Conservation (phyloP, 1,284 basidiomycete genomes). For the Neonothopanus nambi region DNA sequence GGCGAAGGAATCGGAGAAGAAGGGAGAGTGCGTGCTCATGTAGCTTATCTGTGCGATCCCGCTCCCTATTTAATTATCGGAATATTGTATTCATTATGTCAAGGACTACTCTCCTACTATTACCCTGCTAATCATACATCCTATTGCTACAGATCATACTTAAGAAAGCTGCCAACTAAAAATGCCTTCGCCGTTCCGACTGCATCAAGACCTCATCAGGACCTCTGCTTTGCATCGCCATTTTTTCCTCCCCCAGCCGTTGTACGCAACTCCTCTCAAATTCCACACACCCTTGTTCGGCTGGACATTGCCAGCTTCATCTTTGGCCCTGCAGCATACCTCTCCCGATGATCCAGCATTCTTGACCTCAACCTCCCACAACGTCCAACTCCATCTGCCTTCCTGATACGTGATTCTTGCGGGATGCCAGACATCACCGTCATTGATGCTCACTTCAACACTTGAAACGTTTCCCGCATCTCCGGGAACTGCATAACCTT, state of each 20-base stretch:
- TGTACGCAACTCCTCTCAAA: conserved; percentile 56
- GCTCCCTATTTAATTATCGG: too few species aligned
- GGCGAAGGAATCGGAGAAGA: conserved; percentile 35
- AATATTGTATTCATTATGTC: too few species aligned
- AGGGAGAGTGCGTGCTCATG: conserved; percentile 62
- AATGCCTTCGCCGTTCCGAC: too few species aligned
- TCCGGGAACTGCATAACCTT: conserved; percentile 61
- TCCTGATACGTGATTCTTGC: conserved; percentile 60
- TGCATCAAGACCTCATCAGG: too few species aligned
- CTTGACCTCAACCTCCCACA: conserved; percentile 57
- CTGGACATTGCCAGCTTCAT: conserved; percentile 44
- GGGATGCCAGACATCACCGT: conserved; percentile 50
- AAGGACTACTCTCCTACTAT: too few species aligned
- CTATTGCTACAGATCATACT: too few species aligned
- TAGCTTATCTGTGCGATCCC: conserved; percentile 32
- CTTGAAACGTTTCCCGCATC: conserved; percentile 41
- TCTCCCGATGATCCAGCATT: conserved; percentile 29
- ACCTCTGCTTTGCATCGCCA: too few species aligned
- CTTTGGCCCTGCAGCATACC: conserved; percentile 45
- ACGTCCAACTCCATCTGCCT: conserved; percentile 68
- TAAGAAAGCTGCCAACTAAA: too few species aligned
- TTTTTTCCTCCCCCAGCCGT: conserved; percentile 44
- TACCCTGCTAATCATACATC: too few species aligned
- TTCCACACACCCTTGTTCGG: conserved; percentile 56
- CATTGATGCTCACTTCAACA: conserved; percentile 55